Evolutionary conservation across 345 rosid genomes (phyloP), one percentile per base, ranked within the genome.

Genomic region (Diplotaxis tenuifolia): DNA sequence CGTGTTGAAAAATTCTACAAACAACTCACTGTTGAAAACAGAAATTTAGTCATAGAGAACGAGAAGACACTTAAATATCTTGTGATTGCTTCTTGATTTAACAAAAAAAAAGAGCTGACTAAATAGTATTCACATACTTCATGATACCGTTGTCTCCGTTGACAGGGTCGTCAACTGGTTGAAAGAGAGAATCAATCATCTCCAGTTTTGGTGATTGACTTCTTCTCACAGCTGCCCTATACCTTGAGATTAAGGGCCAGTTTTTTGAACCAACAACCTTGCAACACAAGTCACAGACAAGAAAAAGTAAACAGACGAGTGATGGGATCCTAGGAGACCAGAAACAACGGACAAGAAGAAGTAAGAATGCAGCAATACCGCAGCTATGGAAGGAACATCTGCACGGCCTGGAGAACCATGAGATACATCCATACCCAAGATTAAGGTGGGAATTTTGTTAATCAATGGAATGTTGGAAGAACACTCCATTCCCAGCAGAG

Each of bases 371-470:
- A 7, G 18, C 25, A 66, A n/a, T 87, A 91, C 97, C 71, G 97
- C 97, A 40, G 92, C 95, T 31, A 89, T 70, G 22, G 96, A 91
- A 73, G 97, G 96, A 62, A 79, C 63, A 82, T 87, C 85, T 27
- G 92, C 81, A 75, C 65, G 84, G 72, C 93, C 97, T 75, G 96
- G 93, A 71, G 97, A 80, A 25, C 97, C 96, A 76, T 90, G 99
- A 65, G 97, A 92, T 66, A 95, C 96, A 83, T 90, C 99, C 96
- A 95, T 92, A 29, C 99, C 99, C 82, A 95, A 79, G 76, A 95
- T 95, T 81, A 95, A 76, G 27, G 98, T 92, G 55, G 98, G 99
- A 66, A 83, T 75, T 65, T 85, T 82, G 72, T 76, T 68, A 72
- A 95, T 81, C 72, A 86, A 62, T 18, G 96, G 96, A 9, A 90